Evolutionary conservation across 2,329 filamentous ascomycete species (phyloP).

Genomic region (Aspergillus fumigatus): DNA sequence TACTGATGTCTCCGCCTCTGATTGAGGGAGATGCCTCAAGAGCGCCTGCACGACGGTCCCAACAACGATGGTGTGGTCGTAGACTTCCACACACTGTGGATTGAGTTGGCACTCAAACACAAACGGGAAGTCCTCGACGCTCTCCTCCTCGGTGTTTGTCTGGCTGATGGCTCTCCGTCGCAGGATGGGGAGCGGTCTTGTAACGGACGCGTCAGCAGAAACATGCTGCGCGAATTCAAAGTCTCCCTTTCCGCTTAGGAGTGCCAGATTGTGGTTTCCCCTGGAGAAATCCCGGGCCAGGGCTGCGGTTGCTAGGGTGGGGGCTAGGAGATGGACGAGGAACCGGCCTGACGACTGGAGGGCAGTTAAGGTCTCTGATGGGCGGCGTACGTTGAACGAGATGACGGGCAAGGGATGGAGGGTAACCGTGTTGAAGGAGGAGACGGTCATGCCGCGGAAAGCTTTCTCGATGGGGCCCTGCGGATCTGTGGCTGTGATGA

Average conservation of each 20-base stretch:
- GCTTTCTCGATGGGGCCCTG: constrained; percentile 20
- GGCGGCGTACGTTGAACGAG: constrained; percentile 57
- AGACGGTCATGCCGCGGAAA: constrained; percentile 54
- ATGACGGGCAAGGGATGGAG: constrained; percentile 53
- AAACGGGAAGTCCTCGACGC: constrained; percentile 32
- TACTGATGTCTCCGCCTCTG: background rate
- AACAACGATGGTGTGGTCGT: constrained; percentile 40
- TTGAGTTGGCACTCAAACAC: constrained; percentile 37
- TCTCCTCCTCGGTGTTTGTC: background rate
- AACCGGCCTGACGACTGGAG: constrained; percentile 46
- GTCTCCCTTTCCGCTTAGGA: constrained; percentile 22
- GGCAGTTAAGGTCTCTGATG: constrained; percentile 53
- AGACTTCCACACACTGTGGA: constrained; percentile 32
- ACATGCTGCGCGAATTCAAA: constrained; percentile 25
- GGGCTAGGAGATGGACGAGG: constrained; percentile 48
- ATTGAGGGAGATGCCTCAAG: constrained; percentile 4
- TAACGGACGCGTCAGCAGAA: background rate
- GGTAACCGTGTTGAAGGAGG: constrained; percentile 58
- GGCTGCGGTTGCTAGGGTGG: constrained; percentile 26
- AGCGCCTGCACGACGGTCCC: constrained; percentile 33
- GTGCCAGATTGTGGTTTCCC: constrained; percentile 34
- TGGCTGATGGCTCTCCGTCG: constrained; percentile 9
- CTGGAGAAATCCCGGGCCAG: constrained; percentile 38
- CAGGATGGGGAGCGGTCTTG: constrained; percentile 25
- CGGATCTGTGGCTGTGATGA: constrained; percentile 48